Percentiles rank a stretch among this genome's conserved stretches.
phyloP scores from a whole-genome alignment of 768 basidiomycete species.

The Mycena rosella region DNA sequence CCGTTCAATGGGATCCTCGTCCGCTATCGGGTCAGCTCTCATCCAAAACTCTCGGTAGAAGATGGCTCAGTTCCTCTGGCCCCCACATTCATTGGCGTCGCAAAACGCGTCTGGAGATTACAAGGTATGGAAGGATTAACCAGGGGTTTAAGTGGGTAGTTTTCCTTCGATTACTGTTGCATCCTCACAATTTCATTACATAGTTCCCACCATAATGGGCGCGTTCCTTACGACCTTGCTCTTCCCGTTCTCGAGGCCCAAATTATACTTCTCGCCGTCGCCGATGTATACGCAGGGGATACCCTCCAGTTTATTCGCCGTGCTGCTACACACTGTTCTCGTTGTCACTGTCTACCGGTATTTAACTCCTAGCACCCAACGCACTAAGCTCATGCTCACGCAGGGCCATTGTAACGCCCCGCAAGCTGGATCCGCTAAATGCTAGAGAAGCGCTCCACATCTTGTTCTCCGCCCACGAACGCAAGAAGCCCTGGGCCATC shows the following conservation, averaged over 20 bases:
- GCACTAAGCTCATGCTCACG: background rate
- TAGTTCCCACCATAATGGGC: conserved; percentile 34
- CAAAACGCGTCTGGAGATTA: conserved; percentile 30
- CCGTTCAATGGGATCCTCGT: conserved; percentile 42
- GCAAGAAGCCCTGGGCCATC: conserved; percentile 67
- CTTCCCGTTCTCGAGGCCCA: background rate
- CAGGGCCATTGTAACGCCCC: conserved; percentile 70
- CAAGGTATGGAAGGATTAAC: conserved; percentile 36
- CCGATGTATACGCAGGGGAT: conserved; percentile 8
- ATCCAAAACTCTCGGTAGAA: conserved; percentile 27
- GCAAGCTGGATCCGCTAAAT: conserved; percentile 63
- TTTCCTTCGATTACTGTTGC: background rate
- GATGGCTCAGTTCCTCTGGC: conserved; percentile 14
- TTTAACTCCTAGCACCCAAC: conserved; percentile 14
- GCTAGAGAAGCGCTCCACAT: conserved; percentile 60
- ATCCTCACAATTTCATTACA: background rate
- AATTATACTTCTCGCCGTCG: conserved; percentile 40
- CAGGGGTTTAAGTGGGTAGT: conserved; percentile 34
- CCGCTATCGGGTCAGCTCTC: conserved; percentile 38
- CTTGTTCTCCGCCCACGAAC: conserved; percentile 71
- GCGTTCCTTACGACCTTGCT: conserved; percentile 12
- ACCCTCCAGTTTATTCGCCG: conserved; percentile 4
- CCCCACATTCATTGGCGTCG: conserved; percentile 25
- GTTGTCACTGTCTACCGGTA: conserved; percentile 15
- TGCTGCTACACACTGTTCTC: conserved; percentile 30